Conservation (phyloP, 306 rosid genomes). For the Trichosanthes truncata region DNA sequence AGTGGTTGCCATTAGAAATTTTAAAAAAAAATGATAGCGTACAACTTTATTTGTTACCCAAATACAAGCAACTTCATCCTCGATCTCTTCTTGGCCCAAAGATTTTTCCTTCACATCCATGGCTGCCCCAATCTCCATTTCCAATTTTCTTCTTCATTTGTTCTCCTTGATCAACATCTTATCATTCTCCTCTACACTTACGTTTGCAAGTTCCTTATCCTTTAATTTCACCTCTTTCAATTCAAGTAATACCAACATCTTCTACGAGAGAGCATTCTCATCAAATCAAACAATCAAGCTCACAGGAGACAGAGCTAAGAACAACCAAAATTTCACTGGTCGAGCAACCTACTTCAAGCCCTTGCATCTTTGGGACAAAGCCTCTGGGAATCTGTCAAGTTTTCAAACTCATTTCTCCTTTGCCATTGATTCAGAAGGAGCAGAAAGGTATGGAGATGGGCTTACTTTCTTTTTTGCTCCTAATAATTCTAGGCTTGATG, state of each 20-base stretch:
- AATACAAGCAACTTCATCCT: not conserved
- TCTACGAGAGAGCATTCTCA: not conserved
- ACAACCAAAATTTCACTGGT: slow-evolving; percentile 2
- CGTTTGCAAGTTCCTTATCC: not conserved
- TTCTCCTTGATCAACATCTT: not conserved
- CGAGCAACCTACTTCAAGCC: slow-evolving; percentile 20
- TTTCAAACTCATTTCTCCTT: slow-evolving; percentile 36
- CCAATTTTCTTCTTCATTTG: not conserved
- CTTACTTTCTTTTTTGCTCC: slow-evolving; percentile 40
- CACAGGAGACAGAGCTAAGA: not conserved
- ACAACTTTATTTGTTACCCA: too few relatives aligned
- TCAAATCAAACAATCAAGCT: not conserved
- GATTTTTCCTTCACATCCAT: not conserved
- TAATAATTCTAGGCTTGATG: not conserved
- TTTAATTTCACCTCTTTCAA: slow-evolving; percentile 8
- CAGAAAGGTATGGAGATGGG: slow-evolving; percentile 9
- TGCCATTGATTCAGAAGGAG: slow-evolving; percentile 13
- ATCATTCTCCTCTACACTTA: not conserved
- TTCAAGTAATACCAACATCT: not conserved
- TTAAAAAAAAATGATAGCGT: too few relatives aligned
- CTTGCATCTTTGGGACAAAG: slow-evolving; percentile 31
- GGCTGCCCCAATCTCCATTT: not conserved
- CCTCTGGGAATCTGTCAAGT: slow-evolving; percentile 20
- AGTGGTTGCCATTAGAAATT: not conserved
- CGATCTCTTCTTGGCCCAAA: not conserved